Evolutionary conservation across 768 basidiomycete species (phyloP).

Genomic region (Dictyophora rubrovolvata): DNA sequence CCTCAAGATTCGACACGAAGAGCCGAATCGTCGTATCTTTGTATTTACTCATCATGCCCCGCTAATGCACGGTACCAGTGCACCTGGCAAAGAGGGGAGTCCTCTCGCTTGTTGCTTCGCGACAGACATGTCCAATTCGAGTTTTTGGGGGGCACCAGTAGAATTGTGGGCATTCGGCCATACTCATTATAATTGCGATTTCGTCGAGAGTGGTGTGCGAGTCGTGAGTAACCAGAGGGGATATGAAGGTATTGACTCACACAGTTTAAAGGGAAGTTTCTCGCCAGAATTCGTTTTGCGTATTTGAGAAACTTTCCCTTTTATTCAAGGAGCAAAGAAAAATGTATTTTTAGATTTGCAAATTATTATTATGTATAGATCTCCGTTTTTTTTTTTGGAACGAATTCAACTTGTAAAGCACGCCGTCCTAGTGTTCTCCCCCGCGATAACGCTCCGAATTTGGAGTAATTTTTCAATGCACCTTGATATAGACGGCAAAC

Average conservation of each 20-base stretch:
- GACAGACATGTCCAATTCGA: neutral
- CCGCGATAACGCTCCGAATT: too few relatives aligned
- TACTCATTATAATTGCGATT: conserved; percentile 32
- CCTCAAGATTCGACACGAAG: neutral
- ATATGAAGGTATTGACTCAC: conserved; percentile 13
- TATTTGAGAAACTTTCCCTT: too few relatives aligned
- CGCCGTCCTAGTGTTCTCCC: too few relatives aligned
- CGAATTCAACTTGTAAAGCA: too few relatives aligned
- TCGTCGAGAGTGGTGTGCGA: conserved; percentile 21
- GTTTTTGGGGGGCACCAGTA: conserved; percentile 19
- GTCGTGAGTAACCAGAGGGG: conserved; percentile 28
- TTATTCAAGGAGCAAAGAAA: too few relatives aligned
- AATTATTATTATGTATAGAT: too few relatives aligned
- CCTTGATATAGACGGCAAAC: too few relatives aligned
- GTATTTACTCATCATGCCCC: neutral
- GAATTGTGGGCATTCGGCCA: conserved; percentile 30
- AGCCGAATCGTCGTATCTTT: neutral
- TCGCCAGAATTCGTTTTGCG: too few relatives aligned
- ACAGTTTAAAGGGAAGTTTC: neutral
- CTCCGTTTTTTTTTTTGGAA: too few relatives aligned
- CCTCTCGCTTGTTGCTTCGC: neutral
- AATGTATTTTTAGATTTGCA: too few relatives aligned
- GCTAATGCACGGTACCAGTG: neutral
- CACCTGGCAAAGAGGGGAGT: neutral
- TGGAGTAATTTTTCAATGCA: too few relatives aligned